Base-by-base conservation (phyloP, 2,329 filamentous ascomycete species). In the Sporothrix pseudoabietina region DNA sequence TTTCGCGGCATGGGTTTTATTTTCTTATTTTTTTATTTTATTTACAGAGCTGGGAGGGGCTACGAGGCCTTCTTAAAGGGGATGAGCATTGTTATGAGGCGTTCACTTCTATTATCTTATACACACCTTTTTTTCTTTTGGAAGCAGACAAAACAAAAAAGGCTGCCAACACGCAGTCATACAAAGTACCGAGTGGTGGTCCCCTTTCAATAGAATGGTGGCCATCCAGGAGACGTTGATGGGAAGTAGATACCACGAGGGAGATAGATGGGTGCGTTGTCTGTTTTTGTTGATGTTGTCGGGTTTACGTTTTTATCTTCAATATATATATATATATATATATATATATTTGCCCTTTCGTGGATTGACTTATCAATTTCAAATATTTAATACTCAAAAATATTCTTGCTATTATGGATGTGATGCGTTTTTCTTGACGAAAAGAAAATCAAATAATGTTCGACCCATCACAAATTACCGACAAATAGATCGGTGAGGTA, bases 61-160 rank as follows among this genome's bases (percentile, higher is more conserved):
- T 9, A 55, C 47, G 54, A 35, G 26, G 16, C 9, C 52, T 8
- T 35, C 8, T 35, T 3, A n/a, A 35, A n/a, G 30, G 30, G 14
- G 54, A 5, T 6, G 59, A 47, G 61, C 61, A 66, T 66, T n/a
- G 26, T 65, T 44, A 30, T 44, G 61, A 66, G 61, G 61, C 61
- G 61, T 41, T 47, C 44, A 22, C 52, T 30, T 55, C 5, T 54
- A 9, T 55, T 30, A 55, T 10, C 19, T 19, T 55, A 55, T 55
- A 26, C 22, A 26, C 26, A 54, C 52, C 14, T 6, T 55, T 66
- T 7, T 66, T 47, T 16, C 39, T 41, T 41, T 14, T 63, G 4
- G n/a, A 22, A 66, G 61, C 39, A 47, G n/a, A 26, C 57, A n/a
- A 44, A 22, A 44, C 16, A 35, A 9, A 32, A 14, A 63, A 14